Evolutionary conservation across 176 grass and related monocot species (phyloP).

Genomic region (Rhynchospora breviuscula): DNA sequence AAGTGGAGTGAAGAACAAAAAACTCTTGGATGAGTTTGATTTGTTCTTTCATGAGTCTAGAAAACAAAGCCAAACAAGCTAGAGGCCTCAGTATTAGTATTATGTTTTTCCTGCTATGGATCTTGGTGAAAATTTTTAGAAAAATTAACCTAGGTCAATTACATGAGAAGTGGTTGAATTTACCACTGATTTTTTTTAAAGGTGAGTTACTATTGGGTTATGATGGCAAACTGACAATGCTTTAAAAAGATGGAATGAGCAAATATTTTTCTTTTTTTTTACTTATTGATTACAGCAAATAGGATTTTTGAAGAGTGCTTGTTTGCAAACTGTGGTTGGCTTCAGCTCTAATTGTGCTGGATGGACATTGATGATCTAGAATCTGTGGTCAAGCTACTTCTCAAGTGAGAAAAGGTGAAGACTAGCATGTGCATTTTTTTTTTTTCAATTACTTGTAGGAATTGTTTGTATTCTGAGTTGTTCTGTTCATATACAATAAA

Average conservation of each 20-base stretch:
- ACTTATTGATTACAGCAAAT: not conserved
- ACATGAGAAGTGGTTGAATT: no score
- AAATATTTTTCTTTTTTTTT: no score
- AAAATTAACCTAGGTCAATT: no score
- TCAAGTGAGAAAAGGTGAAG: not conserved
- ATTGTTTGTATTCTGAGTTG: no score
- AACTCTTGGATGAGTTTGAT: constrained; percentile 57
- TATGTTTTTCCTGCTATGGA: not conserved
- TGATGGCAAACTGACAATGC: not conserved
- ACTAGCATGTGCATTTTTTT: no score
- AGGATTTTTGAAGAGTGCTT: not conserved
- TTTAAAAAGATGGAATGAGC: not conserved
- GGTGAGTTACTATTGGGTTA: not conserved
- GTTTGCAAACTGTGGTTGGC: not conserved
- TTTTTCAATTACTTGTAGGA: no score
- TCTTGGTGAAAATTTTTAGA: not conserved
- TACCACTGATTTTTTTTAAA: no score
- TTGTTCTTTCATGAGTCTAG: constrained; percentile 61
- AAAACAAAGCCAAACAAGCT: constrained; percentile 23
- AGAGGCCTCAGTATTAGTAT: no score
- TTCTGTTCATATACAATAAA: no score
- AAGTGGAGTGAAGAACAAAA: constrained; percentile 39
- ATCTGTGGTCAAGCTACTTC: not conserved
- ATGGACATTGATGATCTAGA: not conserved
- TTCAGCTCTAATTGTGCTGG: not conserved